Evolutionary conservation across 2,329 filamentous ascomycete species (phyloP), one percentile per base, ranked within the genome.

Genomic region (Penicillium expansum): DNA sequence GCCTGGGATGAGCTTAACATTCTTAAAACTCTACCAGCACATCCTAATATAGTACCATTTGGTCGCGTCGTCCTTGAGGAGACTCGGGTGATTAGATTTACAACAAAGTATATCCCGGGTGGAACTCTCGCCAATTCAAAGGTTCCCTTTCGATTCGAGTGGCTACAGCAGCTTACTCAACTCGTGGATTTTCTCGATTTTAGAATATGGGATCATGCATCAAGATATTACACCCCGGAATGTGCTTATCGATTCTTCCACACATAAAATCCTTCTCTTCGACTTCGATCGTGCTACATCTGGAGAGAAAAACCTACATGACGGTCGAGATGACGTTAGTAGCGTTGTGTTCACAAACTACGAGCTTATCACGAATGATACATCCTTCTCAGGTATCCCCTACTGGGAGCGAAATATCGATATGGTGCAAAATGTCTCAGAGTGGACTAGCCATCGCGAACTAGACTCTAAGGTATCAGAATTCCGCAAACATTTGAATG

Each of bases 181-280:
- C 13, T 66, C 14, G 61, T 70, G 29, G 64, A 69, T 60, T 69
- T 65, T 14, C 51, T 65, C 0, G 63, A 63, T 20, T 20, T 33
- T 65, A 14, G 61, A 62, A 48, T 41, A 69, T 10, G 69, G 69
- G 9, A 67, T 72, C 42, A 70, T 68, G 55, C 64, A 74, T 62
- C 67, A 73, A 63, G 67, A 72, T 47, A 67, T 72, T 52, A 64
- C 67, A 47, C 67, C 65, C 10, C 62, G 66, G 13, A 72, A 71
- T 60, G 60, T 71, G 2, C 59, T 72, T 27, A 57, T 71, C 54
- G 66, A 71, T 56, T 55, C 62, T 29, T 16, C 48, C 13, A 62
- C 61, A 43, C 4, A 61, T 4, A 62, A 61, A 14, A 62, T 70
- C 11, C 44, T 64, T 53, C 65, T 69, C n/a, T 69, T 69, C 37